Evolutionary conservation across 2,329 filamentous ascomycete species (phyloP).

Genomic region (Colletotrichum shisoi): DNA sequence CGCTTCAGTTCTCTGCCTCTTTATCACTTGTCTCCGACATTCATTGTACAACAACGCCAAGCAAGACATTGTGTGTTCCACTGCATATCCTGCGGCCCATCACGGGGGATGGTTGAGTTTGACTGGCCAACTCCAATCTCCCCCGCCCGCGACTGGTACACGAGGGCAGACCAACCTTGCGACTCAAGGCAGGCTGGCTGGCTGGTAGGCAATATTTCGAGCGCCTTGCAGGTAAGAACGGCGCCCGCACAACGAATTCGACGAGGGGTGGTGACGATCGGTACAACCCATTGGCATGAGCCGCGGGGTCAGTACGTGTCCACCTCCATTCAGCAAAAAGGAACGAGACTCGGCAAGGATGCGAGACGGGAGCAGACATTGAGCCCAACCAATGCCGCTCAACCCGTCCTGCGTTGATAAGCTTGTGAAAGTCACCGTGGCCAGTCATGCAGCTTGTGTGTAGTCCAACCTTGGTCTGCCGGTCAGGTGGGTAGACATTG

Average conservation of each 20-base stretch:
- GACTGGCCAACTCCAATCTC: not conserved
- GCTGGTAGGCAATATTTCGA: not conserved
- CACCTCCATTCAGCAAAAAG: not conserved
- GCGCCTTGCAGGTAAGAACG: not conserved
- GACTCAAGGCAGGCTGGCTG: not conserved
- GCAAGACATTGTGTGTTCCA: too few species aligned
- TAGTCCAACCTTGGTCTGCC: too few species aligned
- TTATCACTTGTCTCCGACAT: too few species aligned
- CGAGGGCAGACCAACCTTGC: not conserved
- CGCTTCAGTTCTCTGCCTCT: accelerated
- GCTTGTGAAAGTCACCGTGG: not conserved
- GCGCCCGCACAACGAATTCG: not conserved
- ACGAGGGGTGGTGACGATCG: not conserved
- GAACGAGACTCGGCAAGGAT: not conserved
- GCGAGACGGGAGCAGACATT: not conserved
- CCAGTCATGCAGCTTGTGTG: not conserved
- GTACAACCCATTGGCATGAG: not conserved
- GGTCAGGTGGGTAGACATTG: too few species aligned
- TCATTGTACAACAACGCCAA: too few species aligned
- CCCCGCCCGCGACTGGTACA: not conserved
- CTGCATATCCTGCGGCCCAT: not conserved
- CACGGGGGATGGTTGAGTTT: too few species aligned
- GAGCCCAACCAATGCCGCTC: not conserved
- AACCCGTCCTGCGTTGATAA: not conserved
- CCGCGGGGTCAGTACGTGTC: not conserved